A percentile compares a stretch with the other conserved stretches of the same genome.
phyloP scores from a whole-genome alignment of 1,284 basidiomycete species.

The Fistulina hepatica region DNA sequence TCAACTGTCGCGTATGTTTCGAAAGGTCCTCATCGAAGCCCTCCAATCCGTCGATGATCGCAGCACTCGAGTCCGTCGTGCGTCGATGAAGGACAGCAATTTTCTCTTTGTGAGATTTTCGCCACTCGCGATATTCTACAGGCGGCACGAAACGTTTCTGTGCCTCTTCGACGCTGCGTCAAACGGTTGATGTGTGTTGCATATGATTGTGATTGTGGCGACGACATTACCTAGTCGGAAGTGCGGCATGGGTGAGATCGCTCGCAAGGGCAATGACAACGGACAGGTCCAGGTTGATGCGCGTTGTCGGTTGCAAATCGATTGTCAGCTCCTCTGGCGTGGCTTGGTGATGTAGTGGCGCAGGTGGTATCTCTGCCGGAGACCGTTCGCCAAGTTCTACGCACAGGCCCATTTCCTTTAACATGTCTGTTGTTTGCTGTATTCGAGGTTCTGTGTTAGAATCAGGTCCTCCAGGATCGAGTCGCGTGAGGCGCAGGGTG shows the following conservation, averaged over 20 bases:
- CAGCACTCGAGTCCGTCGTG: conserved; percentile 5
- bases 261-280: conserved; percentile 74
- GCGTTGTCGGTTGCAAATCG: conserved; percentile 48
- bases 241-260: conserved; percentile 65
- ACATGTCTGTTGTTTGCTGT: conserved; percentile 39
- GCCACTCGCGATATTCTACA: conserved; percentile 43
- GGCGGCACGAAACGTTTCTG: conserved; percentile 50
- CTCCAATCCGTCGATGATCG: conserved; percentile 21
- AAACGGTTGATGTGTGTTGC: too few species aligned
- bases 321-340: conserved; percentile 15
- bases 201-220: too few species aligned
- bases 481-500: conserved; percentile 58
- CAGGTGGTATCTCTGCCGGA: conserved; percentile 17
- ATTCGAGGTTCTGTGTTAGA: conserved; percentile 46
- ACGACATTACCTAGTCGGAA: conserved; percentile 53
- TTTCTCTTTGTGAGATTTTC: conserved; percentile 30
- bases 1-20: conserved; percentile 52
- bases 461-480: conserved; percentile 33
- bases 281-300: conserved; percentile 73
- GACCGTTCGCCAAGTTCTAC: conserved; percentile 57
- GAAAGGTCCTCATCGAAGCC: conserved; percentile 26
- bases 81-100: conserved; percentile 6
- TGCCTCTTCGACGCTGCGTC: conserved; percentile 48
- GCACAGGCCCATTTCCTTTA: conserved; percentile 53
- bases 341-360: background rate